phyloP scores from a whole-genome alignment of 2,329 filamentous ascomycete genomes.

The Herpotrichia juniperi region DNA sequence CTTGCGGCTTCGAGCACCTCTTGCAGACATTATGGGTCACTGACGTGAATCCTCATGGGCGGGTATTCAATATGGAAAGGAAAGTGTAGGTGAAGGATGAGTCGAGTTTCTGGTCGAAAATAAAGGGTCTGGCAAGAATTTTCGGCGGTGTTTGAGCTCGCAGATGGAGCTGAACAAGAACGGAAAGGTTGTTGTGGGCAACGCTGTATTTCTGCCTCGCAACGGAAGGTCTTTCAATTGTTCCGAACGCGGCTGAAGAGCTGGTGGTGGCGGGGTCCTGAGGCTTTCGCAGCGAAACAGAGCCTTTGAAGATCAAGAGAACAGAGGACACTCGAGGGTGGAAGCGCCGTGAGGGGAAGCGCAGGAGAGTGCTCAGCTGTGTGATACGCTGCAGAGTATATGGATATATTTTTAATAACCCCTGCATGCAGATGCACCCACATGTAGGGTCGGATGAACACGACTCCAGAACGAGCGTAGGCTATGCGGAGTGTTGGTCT shows the following conservation, averaged over 20 bases:
- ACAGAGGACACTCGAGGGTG: conserved; percentile 2
- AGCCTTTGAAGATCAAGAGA: conserved; percentile 10
- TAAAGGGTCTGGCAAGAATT: neutral
- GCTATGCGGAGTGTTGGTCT: conserved; percentile 26
- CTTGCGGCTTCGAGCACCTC: conserved; percentile 48
- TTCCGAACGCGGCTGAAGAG: neutral
- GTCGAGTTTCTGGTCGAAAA: no score
- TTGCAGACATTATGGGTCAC: conserved; percentile 41
- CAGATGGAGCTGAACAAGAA: conserved; percentile 20
- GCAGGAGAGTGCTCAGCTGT: conserved; percentile 14
- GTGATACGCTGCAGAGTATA: conserved; percentile 31
- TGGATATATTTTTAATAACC: conserved; percentile 31
- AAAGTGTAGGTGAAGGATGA: no score
- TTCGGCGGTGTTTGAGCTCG: neutral
- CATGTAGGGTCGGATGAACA: conserved; percentile 30
- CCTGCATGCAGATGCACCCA: conserved; percentile 29
- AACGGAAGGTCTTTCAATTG: neutral
- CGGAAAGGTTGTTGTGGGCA: conserved; percentile 6
- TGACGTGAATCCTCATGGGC: neutral
- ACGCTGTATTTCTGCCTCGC: neutral
- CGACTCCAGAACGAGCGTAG: conserved; percentile 26
- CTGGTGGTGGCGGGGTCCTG: neutral
- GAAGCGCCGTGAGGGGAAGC: conserved; percentile 6
- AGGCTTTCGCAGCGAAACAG: conserved; percentile 9
- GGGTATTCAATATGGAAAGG: no score